Base-by-base conservation (phyloP, 1,284 basidiomycete species). In the Inonotus hispidus region DNA sequence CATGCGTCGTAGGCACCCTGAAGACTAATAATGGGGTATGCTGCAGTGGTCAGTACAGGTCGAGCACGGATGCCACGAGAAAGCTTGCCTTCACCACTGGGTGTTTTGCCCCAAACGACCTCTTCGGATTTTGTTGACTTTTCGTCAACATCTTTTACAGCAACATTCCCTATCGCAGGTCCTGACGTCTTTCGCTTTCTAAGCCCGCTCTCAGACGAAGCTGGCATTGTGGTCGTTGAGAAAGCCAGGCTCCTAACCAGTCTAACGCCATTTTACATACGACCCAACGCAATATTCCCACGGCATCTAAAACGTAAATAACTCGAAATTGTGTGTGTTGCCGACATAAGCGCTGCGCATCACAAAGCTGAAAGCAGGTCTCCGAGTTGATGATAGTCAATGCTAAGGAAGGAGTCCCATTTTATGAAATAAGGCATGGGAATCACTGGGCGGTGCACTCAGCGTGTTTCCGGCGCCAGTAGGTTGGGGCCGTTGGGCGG, bases 1-100 rank as follows among this genome's bases (percentile, higher is more conserved):
- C 94, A 71, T 97, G 93, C 0, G 97, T 99, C 46, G 93, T 90
- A 8, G 96, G 96, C 39, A 98, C 95, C 58, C 85, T 84, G 72
- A 99, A 99, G 11, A 97, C 95, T 95, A 71, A 16, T n/a, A 4
- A 8, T 32, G 8, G 32, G 32, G 32, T 54, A 54, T 23, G 41
- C 16, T 46, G 27, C 41, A 45, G 10, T 29, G 27, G 14, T 41
- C 25, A 46, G 29, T 19, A 56, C 32, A 45, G 1, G 7, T 43
- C 41, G 6, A 35, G 16, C 14, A 53, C 39, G 23, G 41, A 56
- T 53, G 65, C 56, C 53, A 52, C 46, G 58, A 23, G 39, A 0
- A 38, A n/a, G 73, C 80, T 59, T 66, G 91, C 92, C 90, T 76
- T 87, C 82, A 35, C 92, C 93, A 59, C 80, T 72, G 8, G 92